These are phyloP conservation scores for Rhizoctonia solani DNA, from an alignment of 1,284 basidiomycete genomes.

Conservation along the genomic window DNA sequence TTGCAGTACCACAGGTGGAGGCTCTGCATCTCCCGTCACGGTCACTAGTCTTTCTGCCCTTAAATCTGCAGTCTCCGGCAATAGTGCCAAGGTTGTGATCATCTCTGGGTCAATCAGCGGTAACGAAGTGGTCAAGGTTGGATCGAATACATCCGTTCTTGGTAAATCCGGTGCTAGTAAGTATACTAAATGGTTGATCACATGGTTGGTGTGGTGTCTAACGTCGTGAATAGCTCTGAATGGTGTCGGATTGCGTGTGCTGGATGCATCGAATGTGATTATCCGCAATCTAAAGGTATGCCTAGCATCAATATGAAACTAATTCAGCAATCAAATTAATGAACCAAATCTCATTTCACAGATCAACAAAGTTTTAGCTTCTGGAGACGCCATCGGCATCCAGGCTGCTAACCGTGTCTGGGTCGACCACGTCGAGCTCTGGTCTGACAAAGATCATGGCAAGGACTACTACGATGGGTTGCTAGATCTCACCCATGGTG, in stretches of 20 bases:
- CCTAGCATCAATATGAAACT: constrained; percentile 48
- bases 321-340: no score
- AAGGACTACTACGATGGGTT: constrained; percentile 36
- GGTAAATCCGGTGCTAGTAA: constrained; percentile 43
- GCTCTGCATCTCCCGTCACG: constrained; percentile 5
- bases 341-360: background rate
- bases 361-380: constrained; percentile 27
- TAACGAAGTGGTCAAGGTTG: constrained; percentile 50
- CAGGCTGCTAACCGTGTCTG: constrained; percentile 52
- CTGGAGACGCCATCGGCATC: constrained; percentile 40
- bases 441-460: constrained; percentile 31
- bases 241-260: constrained; percentile 52
- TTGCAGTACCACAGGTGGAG: constrained; percentile 6
- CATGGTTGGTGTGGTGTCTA: background rate
- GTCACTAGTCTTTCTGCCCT: constrained; percentile 1
- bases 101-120: constrained; percentile 51
- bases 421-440: constrained; percentile 42
- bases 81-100: constrained; percentile 1
- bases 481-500: constrained; percentile 34
- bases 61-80: background rate
- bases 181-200: background rate
- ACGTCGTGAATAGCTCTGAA: constrained; percentile 41
- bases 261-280: constrained; percentile 50
- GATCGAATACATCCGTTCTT: constrained; percentile 52
- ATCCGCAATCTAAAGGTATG: constrained; percentile 56